phyloP scores from a whole-genome alignment of 805 yeast genomes.

The Saccharomycopsis fodiens region DNA sequence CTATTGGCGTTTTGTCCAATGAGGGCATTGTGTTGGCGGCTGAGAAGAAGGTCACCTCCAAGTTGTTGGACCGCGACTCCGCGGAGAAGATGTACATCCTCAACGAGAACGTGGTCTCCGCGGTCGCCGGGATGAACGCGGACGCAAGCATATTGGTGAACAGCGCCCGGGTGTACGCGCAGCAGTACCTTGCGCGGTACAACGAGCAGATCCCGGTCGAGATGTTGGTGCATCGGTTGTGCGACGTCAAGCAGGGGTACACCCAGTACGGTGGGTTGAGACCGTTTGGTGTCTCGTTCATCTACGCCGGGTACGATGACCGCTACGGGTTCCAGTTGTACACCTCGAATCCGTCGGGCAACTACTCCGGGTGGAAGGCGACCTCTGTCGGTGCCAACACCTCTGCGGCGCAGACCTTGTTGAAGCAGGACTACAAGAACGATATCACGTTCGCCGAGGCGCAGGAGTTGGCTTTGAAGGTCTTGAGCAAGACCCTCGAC shows the following conservation, averaged over 20 bases:
- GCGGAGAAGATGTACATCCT: constrained; percentile 88
- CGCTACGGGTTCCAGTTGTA: constrained; percentile 84
- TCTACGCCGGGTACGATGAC: constrained; percentile 94
- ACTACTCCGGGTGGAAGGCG: constrained; percentile 98
- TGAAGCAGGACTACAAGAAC: constrained; percentile 91
- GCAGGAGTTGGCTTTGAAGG: constrained; percentile 80
- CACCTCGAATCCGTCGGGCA: constrained; percentile 96
- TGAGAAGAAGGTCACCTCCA: constrained; percentile 90
- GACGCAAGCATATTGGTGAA: constrained; percentile 90
- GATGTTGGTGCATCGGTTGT: constrained; percentile 74
- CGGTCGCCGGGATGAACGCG: constrained; percentile 97
- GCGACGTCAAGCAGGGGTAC: constrained; percentile 95
- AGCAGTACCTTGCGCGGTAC: constrained; percentile 75
- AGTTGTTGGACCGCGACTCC: constrained; percentile 86
- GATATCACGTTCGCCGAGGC: constrained; percentile 70
- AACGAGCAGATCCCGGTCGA: constrained; percentile 94
- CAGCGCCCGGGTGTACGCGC: constrained; percentile 80
- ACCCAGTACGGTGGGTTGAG: constrained; percentile 98
- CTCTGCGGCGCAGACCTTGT: constrained; percentile 89
- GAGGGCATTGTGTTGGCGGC: constrained; percentile 93
- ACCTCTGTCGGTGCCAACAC: constrained; percentile 95
- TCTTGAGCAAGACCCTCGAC: constrained; percentile 91
- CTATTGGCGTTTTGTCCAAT: constrained; percentile 84
- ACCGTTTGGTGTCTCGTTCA: constrained; percentile 95
- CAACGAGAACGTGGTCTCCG: constrained; percentile 78